These are phyloP conservation scores for Neurospora sp. DNA, from an alignment of 495 filamentous ascomycete genomes.

Conservation along the genomic window DNA sequence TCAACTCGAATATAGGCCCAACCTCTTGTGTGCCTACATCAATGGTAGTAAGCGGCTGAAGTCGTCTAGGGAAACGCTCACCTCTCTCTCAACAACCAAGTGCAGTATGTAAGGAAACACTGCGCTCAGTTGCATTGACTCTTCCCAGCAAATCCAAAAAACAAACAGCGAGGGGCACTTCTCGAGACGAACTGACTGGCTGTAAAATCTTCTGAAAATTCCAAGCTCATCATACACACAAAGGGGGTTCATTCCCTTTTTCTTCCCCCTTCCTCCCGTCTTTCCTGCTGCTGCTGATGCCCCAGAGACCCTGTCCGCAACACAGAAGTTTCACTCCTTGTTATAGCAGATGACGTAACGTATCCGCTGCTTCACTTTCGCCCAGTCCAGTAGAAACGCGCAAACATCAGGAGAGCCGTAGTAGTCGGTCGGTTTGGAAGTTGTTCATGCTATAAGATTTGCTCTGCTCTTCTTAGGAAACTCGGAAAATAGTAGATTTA, in stretches of 20 bases:
- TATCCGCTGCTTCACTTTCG: neutral
- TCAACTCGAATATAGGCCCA: neutral
- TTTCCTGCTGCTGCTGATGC: neutral
- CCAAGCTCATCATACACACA: neutral
- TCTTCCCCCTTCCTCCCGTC: neutral
- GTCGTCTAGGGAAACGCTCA: neutral
- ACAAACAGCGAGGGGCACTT: neutral
- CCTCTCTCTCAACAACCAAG: neutral
- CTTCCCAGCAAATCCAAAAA: neutral
- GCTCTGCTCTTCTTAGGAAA: neutral
- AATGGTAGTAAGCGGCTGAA: neutral
- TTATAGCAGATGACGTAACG: neutral
- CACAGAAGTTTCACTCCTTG: neutral
- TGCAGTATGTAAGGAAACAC: neutral
- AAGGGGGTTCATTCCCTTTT: neutral
- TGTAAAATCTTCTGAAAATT: neutral
- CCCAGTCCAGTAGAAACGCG: neutral
- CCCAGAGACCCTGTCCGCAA: neutral
- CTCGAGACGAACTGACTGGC: neutral
- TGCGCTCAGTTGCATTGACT: neutral
- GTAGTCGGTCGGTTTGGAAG: neutral
- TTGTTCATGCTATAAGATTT: neutral
- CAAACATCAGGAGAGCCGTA: neutral
- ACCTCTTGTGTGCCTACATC: neutral
- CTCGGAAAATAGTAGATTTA: constrained; percentile 45